Base-by-base conservation (phyloP, 169 alveolate genomes). In the Babesia sp. region DNA sequence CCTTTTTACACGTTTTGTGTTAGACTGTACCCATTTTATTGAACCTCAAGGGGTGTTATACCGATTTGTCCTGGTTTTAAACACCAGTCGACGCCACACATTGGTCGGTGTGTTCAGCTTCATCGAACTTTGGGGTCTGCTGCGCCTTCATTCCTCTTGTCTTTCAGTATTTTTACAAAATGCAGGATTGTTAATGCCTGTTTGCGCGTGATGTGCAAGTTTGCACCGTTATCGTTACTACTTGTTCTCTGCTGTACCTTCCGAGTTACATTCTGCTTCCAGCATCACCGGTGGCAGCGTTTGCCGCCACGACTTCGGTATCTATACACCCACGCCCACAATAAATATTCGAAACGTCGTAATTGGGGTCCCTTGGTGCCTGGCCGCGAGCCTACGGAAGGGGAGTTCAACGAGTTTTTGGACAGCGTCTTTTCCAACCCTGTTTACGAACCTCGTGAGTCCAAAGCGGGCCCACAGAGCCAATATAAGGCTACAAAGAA, bases 351-450 rank as follows among this genome's bases (percentile, higher is more conserved):
- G 14, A 46, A 41, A 37, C 9, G 39, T 33, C 68, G 48, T 28
- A 51, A 50, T 26, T 73, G 74, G 74, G 75, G 84, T 44, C 80
- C 76, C 20, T 22, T 34, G 24, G 41, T 22, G 31, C 50, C 57
- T 33, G 74, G 71, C 24, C 41, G 64, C 18, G 58, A 34, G 24
- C 37, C 60, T 0, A 44, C 70, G 18, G 75, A 61, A 16, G 75
- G 55, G 39, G 63, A 42, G 1, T 18, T 16, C 11, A 56, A 76
- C 31, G 50, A 45, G 31, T 67, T 55, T 37, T 61, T 66, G 18
- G 86, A 54, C 9, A 33, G 26, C 16, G 16, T 63, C 0, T 64
- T 77, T 3, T 55, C 81, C 70, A 77, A 77, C 57, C 86, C 86
- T 12, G 39, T 63, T 7, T 64, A 59, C 41, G 74, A 77, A 20